phyloP scores from a whole-genome alignment of 352 stramenopile genomes.

The Pythium sukuiense region DNA sequence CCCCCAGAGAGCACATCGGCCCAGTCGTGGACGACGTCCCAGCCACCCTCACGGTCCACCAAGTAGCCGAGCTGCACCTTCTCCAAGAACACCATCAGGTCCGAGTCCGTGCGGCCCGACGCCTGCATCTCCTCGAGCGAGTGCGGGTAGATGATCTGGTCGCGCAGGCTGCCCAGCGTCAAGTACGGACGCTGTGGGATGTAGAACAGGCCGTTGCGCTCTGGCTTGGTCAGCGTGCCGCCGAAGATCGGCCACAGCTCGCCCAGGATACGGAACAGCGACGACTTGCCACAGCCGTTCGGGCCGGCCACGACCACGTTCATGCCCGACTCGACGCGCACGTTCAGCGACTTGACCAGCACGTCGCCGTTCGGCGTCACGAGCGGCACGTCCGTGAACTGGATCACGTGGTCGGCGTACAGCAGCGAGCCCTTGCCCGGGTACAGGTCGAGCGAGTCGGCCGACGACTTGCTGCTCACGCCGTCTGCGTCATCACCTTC shows the following conservation, averaged over 20 bases:
- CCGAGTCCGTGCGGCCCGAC: slow-evolving; percentile 50
- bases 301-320: slow-evolving; percentile 86
- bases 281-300: slow-evolving; percentile 88
- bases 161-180: slow-evolving; percentile 81
- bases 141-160: slow-evolving; percentile 91
- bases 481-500: slow-evolving; percentile 34
- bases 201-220: slow-evolving; percentile 88
- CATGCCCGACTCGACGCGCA: slow-evolving; percentile 87
- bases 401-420: slow-evolving; percentile 73
- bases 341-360: slow-evolving; percentile 76
- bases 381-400: slow-evolving; percentile 88
- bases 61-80: slow-evolving; percentile 84
- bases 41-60: slow-evolving; percentile 69
- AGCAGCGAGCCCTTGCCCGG: slow-evolving; percentile 60
- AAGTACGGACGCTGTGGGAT: slow-evolving; percentile 89
- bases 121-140: slow-evolving; percentile 64
- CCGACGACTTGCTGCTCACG: slow-evolving; percentile 32
- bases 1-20: slow-evolving; percentile 84
- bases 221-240: slow-evolving; percentile 73
- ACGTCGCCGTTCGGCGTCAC: slow-evolving; percentile 89
- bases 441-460: slow-evolving; percentile 50
- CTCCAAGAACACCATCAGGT: slow-evolving; percentile 70
- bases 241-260: slow-evolving; percentile 88
- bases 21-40: slow-evolving; percentile 86
- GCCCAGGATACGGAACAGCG: slow-evolving; percentile 86